Base-by-base conservation (phyloP, 1,139 yeast genomes). In the Magnusiomyces starmeri region DNA sequence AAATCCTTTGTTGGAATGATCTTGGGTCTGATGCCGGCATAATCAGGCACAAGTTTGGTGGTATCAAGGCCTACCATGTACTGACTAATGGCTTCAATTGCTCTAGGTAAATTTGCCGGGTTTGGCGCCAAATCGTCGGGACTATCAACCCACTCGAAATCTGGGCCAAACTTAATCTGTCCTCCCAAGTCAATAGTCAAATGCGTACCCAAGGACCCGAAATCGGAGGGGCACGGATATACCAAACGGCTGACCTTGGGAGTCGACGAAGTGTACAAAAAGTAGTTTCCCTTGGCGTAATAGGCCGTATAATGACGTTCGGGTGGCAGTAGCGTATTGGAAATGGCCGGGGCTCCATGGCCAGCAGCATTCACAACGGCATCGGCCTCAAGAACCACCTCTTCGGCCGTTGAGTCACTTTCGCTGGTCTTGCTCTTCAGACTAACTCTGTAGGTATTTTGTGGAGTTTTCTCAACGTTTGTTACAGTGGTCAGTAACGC, bases 271-370 rank as follows among this genome's bases (percentile, higher is more conserved):
- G 75, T 71, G 60, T 76, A 82, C 6, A 82, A 70, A 57, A 77
- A 89, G 66, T 89, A 89, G 58, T 83, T 86, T 0, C 97, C 97
- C 67, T 87, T 89, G 25, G 90, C 96, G 64, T 78, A 89, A 60
- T 74, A 78, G 6, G 84, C 77, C 34, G 70, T 71, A 44, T 78
- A 65, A 27, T 83, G 85, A 37, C 85, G 69, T 0, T 76, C 77
- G n/a, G 64, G 53, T 0, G 95, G 95, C 4, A 86, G 70, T 14
- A 88, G 62, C 74, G 84, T 63, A 62, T 86, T 86, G 16, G 92
- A 77, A 1, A 89, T 68, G 29, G 69, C 65, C 6, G 85, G 84
- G 0, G 96, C 95, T 59, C 79, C 74, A 40, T 85, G 71, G 0
- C 97, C 97, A 0, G 92, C 95, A 29, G 87, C 70, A 64, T 89